Conservation (phyloP, 2,329 filamentous ascomycete genomes). For the Penicillium nordicum region DNA sequence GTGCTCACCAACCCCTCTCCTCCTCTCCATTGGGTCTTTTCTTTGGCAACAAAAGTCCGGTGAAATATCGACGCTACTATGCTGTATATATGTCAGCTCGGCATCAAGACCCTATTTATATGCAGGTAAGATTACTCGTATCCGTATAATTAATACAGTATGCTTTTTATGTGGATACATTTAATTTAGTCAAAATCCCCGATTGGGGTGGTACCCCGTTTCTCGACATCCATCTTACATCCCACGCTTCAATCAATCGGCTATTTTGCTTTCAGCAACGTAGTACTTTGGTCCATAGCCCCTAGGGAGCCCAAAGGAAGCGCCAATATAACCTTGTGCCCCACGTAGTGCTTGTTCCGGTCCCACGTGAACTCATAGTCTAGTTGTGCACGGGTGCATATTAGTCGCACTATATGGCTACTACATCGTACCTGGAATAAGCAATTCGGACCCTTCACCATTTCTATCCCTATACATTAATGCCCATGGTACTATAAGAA, state of each 20-base stretch:
- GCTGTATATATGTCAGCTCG: neutral
- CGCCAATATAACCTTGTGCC: neutral
- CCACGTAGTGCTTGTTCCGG: neutral
- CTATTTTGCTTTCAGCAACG: neutral
- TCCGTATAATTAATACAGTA: neutral
- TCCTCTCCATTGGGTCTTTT: neutral
- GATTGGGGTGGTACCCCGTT: neutral
- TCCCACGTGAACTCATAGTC: neutral
- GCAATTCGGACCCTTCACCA: neutral
- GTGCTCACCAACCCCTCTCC: neutral
- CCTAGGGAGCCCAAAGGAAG: neutral
- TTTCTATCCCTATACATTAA: neutral
- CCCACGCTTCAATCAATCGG: neutral
- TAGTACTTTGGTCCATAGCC: neutral
- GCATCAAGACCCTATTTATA: neutral
- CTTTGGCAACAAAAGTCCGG: no score
- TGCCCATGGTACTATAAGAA: neutral
- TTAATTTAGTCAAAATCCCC: neutral
- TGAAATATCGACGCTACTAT: neutral
- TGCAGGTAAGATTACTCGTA: neutral
- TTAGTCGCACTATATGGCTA: neutral
- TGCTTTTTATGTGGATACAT: neutral
- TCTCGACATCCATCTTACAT: neutral
- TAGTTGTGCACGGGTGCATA: no score
- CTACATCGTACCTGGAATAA: neutral